Percentiles rank a stretch among this genome's conserved stretches.
phyloP scores from a whole-genome alignment of 2,329 filamentous ascomycete species.

The Dothistroma pini region DNA sequence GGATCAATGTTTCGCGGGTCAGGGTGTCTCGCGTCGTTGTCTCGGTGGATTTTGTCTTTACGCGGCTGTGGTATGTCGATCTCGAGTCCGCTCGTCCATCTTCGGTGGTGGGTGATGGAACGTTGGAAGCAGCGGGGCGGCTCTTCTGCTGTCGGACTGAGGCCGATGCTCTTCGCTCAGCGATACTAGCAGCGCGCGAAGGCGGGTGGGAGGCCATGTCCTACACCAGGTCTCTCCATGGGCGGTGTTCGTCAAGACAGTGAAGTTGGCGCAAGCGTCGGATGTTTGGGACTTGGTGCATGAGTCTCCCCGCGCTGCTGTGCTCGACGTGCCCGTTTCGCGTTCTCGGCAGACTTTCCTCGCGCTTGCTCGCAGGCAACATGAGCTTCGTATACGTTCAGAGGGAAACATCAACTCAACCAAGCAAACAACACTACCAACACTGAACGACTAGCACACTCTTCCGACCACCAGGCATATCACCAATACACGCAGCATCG shows the following conservation, averaged over 20 bases:
- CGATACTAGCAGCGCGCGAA: slow-evolving; percentile 25
- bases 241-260: slow-evolving; percentile 1
- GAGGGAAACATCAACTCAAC: neutral
- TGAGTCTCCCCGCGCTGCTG: neutral
- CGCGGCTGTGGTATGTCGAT: slow-evolving; percentile 16
- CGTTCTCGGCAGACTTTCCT: neutral
- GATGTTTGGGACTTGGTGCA: no score
- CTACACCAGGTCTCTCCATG: slow-evolving; percentile 12
- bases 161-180: slow-evolving; percentile 29
- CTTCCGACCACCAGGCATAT: neutral
- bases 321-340: neutral
- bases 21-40: slow-evolving; percentile 19
- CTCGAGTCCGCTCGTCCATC: slow-evolving; percentile 18
- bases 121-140: slow-evolving; percentile 23
- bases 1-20: slow-evolving; percentile 20
- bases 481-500: neutral
- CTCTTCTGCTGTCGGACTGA: slow-evolving; percentile 26
- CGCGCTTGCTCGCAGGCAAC: neutral
- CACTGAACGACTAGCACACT: neutral
- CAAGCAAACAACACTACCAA: neutral
- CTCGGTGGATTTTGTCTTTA: slow-evolving; percentile 20
- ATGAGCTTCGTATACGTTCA: slow-evolving; percentile 1
- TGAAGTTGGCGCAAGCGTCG: neutral
- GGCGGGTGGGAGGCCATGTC: slow-evolving; percentile 29
- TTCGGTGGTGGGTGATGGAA: slow-evolving; percentile 14